Evolutionary conservation across 2,329 filamentous ascomycete genomes (phyloP).

Genomic region (Fusarium verrucosum): DNA sequence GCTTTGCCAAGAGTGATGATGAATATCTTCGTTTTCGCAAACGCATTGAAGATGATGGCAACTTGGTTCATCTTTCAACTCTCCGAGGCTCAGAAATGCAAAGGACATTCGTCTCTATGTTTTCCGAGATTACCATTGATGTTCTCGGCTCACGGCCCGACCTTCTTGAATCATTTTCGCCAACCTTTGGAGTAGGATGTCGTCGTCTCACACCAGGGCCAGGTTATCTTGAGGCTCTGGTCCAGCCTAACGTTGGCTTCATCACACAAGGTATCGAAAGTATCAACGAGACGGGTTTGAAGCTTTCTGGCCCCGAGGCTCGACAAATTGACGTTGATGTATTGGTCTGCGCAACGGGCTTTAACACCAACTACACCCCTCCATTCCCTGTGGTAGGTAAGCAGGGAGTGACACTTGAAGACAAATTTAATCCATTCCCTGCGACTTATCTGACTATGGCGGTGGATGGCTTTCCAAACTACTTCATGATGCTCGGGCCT

Average conservation of each 20-base stretch:
- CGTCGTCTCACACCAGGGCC: background rate
- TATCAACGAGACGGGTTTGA: background rate
- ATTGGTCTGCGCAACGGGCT: background rate
- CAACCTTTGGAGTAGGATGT: background rate
- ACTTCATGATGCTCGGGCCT: background rate
- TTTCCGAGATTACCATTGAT: background rate
- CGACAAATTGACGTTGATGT: background rate
- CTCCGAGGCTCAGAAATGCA: background rate
- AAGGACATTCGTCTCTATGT: background rate
- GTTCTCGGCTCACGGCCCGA: background rate
- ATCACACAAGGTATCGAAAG: background rate
- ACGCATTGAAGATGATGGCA: background rate
- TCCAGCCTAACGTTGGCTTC: background rate
- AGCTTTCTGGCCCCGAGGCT: rapidly evolving
- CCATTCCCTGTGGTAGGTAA: background rate
- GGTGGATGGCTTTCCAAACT: background rate
- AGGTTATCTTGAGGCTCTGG: rapidly evolving
- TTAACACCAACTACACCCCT: background rate
- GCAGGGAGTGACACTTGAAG: background rate
- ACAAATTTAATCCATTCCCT: background rate
- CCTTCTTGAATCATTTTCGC: background rate
- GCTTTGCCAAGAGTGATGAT: background rate
- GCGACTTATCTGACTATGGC: background rate
- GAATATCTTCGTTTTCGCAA: background rate
- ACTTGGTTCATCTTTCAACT: background rate